A percentile compares a stretch with the other conserved stretches of the same genome.
Evolutionary conservation across 352 stramenopile genomes (phyloP).

Genomic region (Globisporangium camurandrum): DNA sequence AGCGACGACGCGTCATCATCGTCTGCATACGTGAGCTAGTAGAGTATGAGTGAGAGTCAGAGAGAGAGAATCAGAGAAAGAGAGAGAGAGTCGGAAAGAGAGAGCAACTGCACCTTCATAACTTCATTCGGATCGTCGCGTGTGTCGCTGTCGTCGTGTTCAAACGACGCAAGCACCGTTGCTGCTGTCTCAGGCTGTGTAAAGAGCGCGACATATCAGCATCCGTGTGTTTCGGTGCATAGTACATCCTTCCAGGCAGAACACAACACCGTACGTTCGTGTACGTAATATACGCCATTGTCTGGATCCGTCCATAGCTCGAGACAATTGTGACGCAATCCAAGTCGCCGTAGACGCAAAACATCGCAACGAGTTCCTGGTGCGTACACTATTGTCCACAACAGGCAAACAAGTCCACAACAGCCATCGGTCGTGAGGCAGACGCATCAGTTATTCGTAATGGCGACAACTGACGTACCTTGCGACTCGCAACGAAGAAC

Average conservation of each 20-base stretch:
- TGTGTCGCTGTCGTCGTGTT: conserved; percentile 16
- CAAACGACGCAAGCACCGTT: conserved; percentile 51
- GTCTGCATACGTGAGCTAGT: too few species aligned
- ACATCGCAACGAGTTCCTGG: conserved; percentile 79
- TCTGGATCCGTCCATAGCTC: conserved; percentile 77
- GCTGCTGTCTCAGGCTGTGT: conserved; percentile 35
- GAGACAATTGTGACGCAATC: conserved; percentile 57
- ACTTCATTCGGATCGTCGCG: too few species aligned
- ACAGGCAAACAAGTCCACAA: neutral
- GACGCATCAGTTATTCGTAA: neutral
- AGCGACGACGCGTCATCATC: neutral
- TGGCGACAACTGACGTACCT: conserved; percentile 20
- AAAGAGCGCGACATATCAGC: conserved; percentile 3
- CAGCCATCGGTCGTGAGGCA: too few species aligned
- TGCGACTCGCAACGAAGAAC: conserved; percentile 69
- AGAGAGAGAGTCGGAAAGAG: neutral
- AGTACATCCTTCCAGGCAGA: neutral
- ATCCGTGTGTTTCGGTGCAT: neutral
- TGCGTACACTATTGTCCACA: conserved; percentile 61
- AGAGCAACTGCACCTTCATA: conserved; percentile 30
- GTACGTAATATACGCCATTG: conserved; percentile 80
- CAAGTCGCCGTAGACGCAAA: conserved; percentile 71
- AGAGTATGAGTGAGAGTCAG: neutral
- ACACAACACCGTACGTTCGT: conserved; percentile 27
- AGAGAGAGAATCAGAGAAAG: neutral